Percentiles rank a stretch among this genome's conserved stretches.
Evolutionary conservation across 2,329 filamentous ascomycete genomes (phyloP).

Genomic region (Cercospora sp.): DNA sequence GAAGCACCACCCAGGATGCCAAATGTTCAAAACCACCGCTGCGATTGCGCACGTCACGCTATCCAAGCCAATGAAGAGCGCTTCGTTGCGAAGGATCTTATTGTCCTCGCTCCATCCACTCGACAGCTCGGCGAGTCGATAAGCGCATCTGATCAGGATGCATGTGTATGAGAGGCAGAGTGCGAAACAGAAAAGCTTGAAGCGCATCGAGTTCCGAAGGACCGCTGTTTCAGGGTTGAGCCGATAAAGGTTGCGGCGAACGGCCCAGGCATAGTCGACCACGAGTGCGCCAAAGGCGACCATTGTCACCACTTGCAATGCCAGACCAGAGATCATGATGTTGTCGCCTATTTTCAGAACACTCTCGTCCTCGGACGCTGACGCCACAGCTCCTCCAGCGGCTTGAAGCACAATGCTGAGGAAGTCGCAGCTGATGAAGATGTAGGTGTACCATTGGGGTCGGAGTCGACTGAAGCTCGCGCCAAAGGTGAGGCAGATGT

Average conservation of each 20-base stretch:
- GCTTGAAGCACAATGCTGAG: slow-evolving; percentile 61
- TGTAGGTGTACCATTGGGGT: slow-evolving; percentile 48
- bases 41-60: slow-evolving; percentile 38
- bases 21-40: slow-evolving; percentile 34
- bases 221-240: slow-evolving; percentile 31
- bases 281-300: slow-evolving; percentile 49
- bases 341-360: slow-evolving; percentile 53
- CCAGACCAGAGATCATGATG: slow-evolving; percentile 60
- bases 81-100: slow-evolving; percentile 30
- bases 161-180: slow-evolving; percentile 31
- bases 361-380: slow-evolving; percentile 46
- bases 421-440: slow-evolving; percentile 62
- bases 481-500: slow-evolving; percentile 47
- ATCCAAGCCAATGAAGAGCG: slow-evolving; percentile 37
- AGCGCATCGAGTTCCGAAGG: slow-evolving; percentile 40
- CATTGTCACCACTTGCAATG: slow-evolving; percentile 57
- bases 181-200: slow-evolving; percentile 34
- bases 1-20: slow-evolving; percentile 38
- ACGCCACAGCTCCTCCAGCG: slow-evolving; percentile 58
- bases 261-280: slow-evolving; percentile 39
- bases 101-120: slow-evolving; percentile 31
- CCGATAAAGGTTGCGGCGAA: slow-evolving; percentile 23
- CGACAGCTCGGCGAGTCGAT: slow-evolving; percentile 35
- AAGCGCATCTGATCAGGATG: slow-evolving; percentile 35
- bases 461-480: slow-evolving; percentile 31